These are phyloP conservation scores for Pythium dissotocum DNA, from an alignment of 352 stramenopile genomes.

Conservation along the genomic window DNA sequence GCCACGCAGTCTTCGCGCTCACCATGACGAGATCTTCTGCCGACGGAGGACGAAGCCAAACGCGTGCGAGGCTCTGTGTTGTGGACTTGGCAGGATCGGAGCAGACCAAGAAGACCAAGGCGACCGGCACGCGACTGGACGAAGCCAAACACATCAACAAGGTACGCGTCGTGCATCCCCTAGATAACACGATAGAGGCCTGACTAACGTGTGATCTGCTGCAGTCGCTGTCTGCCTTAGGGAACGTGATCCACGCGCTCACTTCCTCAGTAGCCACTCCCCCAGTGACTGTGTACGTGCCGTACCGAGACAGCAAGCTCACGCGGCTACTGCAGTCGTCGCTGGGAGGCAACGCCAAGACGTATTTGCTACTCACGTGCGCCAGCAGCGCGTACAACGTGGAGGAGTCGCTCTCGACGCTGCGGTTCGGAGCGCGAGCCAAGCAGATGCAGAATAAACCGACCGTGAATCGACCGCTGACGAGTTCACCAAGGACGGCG, in stretches of 20 bases:
- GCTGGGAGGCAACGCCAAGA: conserved; percentile 87
- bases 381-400: conserved; percentile 38
- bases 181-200: background rate
- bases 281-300: conserved; percentile 43
- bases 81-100: conserved; percentile 78
- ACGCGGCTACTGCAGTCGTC: conserved; percentile 87
- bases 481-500: conserved; percentile 14
- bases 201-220: background rate
- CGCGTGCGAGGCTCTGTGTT: conserved; percentile 42
- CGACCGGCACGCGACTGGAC: conserved; percentile 53
- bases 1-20: conserved; percentile 69
- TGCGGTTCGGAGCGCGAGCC: conserved; percentile 89
- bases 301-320: conserved; percentile 89
- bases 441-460: conserved; percentile 81
- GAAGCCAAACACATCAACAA: conserved; percentile 80
- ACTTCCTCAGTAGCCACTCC: conserved; percentile 7
- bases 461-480: conserved; percentile 51
- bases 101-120: conserved; percentile 52
- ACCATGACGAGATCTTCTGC: conserved; percentile 38
- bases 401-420: conserved; percentile 83
- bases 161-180: conserved; percentile 27
- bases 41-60: background rate
- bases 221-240: conserved; percentile 69
- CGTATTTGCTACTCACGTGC: conserved; percentile 77
- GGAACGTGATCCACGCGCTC: conserved; percentile 71